phyloP scores from a whole-genome alignment of 805 yeast genomes.

The Ogataea parapolymorpha region DNA sequence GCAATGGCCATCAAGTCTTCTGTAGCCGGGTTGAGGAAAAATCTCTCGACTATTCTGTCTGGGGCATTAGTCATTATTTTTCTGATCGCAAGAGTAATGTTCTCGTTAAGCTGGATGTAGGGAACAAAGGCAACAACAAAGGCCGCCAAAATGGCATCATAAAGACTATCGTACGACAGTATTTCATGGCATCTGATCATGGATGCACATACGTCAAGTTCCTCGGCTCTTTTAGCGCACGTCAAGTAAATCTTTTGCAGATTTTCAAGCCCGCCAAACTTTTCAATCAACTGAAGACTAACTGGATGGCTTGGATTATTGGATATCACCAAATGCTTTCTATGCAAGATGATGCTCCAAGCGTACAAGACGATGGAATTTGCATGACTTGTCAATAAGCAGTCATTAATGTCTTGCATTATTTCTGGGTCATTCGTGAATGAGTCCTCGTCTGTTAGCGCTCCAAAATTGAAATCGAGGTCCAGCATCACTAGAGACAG shows the following conservation, averaged over 20 bases:
- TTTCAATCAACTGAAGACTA: conserved; percentile 19
- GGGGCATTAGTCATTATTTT: conserved; percentile 44
- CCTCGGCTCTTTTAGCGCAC: conserved; percentile 39
- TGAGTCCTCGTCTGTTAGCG: conserved; percentile 36
- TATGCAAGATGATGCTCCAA: conserved; percentile 62
- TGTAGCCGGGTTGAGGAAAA: conserved; percentile 45
- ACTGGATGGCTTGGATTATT: conserved; percentile 29
- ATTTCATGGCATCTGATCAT: conserved; percentile 40
- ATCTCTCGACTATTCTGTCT: conserved; percentile 39
- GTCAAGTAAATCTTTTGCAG: conserved; percentile 28
- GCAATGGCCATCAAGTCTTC: conserved; percentile 48
- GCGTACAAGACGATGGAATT: conserved; percentile 55
- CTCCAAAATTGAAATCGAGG: conserved; percentile 46
- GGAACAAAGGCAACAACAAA: conserved; percentile 47
- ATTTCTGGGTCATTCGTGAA: conserved; percentile 41
- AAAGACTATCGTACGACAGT: conserved; percentile 48
- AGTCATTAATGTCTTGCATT: conserved; percentile 26
- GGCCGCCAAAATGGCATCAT: conserved; percentile 46
- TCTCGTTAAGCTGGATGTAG: conserved; percentile 44
- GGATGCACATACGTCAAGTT: conserved; percentile 43
- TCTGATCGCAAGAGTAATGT: conserved; percentile 41
- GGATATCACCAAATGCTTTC: conserved; percentile 43
- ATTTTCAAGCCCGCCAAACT: conserved; percentile 17
- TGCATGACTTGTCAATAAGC: conserved; percentile 29
- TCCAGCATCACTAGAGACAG: conserved; percentile 55